Percentiles rank a stretch among this genome's conserved stretches.
Conservation (phyloP, 768 basidiomycete genomes). For the Multifurca ochricompacta region DNA sequence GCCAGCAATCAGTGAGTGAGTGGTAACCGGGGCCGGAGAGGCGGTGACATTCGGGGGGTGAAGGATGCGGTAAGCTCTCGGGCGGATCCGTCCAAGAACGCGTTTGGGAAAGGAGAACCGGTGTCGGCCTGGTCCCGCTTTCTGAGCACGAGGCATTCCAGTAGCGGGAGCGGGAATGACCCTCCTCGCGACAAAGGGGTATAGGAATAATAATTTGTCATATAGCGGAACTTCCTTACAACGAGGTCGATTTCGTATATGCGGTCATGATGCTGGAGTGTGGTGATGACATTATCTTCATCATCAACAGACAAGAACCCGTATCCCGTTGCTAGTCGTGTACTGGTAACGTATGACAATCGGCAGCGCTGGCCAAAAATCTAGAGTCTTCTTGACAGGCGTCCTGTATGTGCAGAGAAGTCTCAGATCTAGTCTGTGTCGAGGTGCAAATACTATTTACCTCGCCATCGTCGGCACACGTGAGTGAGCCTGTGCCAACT, state of each 20-base stretch:
- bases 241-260: background rate
- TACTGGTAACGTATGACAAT: background rate
- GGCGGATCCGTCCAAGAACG: background rate
- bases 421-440: background rate
- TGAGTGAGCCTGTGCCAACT: background rate
- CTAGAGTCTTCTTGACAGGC: background rate
- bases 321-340: background rate
- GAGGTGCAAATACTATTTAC: background rate
- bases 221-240: background rate
- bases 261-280: slow-evolving; percentile 1
- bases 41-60: background rate
- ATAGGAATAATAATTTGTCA: background rate
- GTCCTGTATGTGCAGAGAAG: slow-evolving; percentile 6
- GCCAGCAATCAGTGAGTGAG: background rate
- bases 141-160: background rate
- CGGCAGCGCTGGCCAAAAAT: background rate
- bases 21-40: background rate
- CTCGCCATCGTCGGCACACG: slow-evolving; percentile 2
- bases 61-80: background rate
- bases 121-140: background rate
- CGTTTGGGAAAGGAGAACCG: background rate
- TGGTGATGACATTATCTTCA: background rate
- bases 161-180: background rate
- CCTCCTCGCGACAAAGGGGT: background rate
- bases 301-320: background rate